Evolutionary conservation across 805 yeast genomes (phyloP).

Genomic region (Komagataella ulmi): DNA sequence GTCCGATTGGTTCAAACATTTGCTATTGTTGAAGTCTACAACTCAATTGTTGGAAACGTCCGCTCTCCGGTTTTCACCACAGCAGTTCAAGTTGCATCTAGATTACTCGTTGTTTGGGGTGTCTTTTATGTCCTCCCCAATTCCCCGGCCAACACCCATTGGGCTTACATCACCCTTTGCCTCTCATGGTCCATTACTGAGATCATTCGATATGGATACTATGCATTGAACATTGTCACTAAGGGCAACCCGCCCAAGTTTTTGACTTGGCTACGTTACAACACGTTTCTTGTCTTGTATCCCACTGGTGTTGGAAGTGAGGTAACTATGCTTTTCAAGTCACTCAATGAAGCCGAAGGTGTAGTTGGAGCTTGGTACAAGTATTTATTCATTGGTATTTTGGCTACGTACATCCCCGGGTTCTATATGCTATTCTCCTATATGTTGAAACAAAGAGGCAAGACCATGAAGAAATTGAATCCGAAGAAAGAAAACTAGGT

Average conservation of each 20-base stretch:
- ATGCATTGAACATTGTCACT: slow-evolving; percentile 50
- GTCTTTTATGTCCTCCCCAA: slow-evolving; percentile 64
- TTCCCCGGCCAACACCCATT: slow-evolving; percentile 44
- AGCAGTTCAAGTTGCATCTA: slow-evolving; percentile 73
- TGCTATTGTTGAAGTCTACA: slow-evolving; percentile 72
- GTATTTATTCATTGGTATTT: slow-evolving; percentile 36
- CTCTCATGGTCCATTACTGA: slow-evolving; percentile 94
- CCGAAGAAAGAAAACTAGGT: slow-evolving; percentile 1
- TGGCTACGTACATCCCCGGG: slow-evolving; percentile 74
- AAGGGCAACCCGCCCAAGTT: slow-evolving; percentile 38
- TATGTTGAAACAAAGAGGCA: slow-evolving; percentile 80
- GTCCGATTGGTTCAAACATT: slow-evolving; percentile 61
- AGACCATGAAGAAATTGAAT: slow-evolving; percentile 40
- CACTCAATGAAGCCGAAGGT: slow-evolving; percentile 55
- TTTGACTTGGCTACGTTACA: slow-evolving; percentile 69
- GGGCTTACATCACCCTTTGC: slow-evolving; percentile 55
- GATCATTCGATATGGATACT: slow-evolving; percentile 76
- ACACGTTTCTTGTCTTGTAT: slow-evolving; percentile 67
- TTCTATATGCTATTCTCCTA: slow-evolving; percentile 73
- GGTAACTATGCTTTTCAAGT: slow-evolving; percentile 49
- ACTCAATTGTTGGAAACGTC: slow-evolving; percentile 69
- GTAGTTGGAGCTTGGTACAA: slow-evolving; percentile 38
- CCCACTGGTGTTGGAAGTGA: slow-evolving; percentile 93
- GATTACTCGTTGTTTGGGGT: slow-evolving; percentile 75
- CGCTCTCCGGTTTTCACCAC: slow-evolving; percentile 80